A percentile compares a stretch with the other conserved stretches of the same genome.
Conservation (phyloP, 2,329 filamentous ascomycete genomes). For the Coniochaeta hoffmannii region DNA sequence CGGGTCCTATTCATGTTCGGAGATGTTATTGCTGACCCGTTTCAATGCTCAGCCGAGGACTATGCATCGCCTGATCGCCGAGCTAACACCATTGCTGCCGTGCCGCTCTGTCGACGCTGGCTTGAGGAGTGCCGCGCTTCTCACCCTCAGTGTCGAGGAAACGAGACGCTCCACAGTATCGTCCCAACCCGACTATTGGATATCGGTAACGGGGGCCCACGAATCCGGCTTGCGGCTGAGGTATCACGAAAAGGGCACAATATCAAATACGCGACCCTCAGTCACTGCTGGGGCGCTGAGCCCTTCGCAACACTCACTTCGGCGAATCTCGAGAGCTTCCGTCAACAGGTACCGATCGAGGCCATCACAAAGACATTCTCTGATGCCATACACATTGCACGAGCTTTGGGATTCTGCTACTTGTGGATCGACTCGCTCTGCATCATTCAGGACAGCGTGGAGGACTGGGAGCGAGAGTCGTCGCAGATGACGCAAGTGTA, state of each 20-base stretch:
- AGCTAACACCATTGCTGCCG: too few species aligned
- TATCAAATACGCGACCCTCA: conserved; percentile 5
- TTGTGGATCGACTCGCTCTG: conserved; percentile 7
- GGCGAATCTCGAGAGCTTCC: not conserved
- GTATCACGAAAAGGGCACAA: too few species aligned
- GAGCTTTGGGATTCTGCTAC: conserved; percentile 2
- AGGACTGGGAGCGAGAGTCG: conserved; percentile 6
- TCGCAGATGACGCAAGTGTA: conserved; percentile 8
- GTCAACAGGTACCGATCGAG: not conserved
- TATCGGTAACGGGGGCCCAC: not conserved
- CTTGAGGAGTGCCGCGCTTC: too few species aligned
- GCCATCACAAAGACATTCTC: conserved; percentile 3
- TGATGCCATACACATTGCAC: conserved; percentile 5
- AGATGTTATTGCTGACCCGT: too few species aligned
- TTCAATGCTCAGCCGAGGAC: too few species aligned
- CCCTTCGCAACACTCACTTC: conserved; percentile 4
- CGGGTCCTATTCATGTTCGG: too few species aligned
- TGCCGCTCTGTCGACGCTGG: too few species aligned
- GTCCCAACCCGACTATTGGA: not conserved
- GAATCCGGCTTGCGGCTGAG: not conserved
- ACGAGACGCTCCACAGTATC: too few species aligned
- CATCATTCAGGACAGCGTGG: not conserved
- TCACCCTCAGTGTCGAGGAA: too few species aligned
- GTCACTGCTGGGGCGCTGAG: conserved; percentile 6
- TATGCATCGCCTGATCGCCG: too few species aligned